Conservation (phyloP, 768 basidiomycete species). For the Lentinus brumalis region DNA sequence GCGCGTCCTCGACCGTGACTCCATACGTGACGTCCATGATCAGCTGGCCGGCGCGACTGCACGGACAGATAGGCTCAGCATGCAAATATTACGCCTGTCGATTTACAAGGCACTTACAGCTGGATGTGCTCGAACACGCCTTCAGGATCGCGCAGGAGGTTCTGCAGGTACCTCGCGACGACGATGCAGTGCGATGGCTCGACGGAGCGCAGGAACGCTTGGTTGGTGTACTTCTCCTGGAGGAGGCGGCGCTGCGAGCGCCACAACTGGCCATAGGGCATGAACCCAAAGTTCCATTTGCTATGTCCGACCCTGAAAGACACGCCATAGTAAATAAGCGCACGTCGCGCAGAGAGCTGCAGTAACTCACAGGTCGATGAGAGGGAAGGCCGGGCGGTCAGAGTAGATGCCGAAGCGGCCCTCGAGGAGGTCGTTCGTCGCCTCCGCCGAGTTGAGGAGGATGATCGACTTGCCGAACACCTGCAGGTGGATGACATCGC, state of each 20-base stretch:
- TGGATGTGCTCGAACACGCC: conserved; percentile 5
- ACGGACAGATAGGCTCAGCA: not conserved
- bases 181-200: conserved; percentile 2
- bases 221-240: conserved; percentile 1
- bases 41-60: conserved; percentile 9
- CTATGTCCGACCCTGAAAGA: conserved; percentile 4
- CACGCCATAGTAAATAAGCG: not conserved
- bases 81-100: not conserved
- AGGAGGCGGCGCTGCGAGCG: conserved; percentile 2
- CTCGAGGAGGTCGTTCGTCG: conserved; percentile 27
- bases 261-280: conserved; percentile 11
- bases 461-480: conserved; percentile 26
- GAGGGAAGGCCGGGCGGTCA: conserved; percentile 22
- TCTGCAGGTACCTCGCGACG: not conserved
- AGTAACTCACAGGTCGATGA: conserved; percentile 21
- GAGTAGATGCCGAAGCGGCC: conserved; percentile 30
- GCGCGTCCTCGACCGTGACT: conserved; percentile 23
- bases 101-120: not conserved
- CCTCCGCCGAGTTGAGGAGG: conserved; percentile 24
- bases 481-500: conserved; percentile 26
- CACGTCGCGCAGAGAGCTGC: not conserved
- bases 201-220: not conserved
- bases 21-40: conserved; percentile 33
- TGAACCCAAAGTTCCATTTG: conserved; percentile 10
- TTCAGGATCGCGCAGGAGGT: conserved; percentile 8